A percentile compares a stretch with the other conserved stretches of the same genome.
phyloP scores from a whole-genome alignment of 2,329 filamentous ascomycete genomes.

The Scedosporium aurantiacum region DNA sequence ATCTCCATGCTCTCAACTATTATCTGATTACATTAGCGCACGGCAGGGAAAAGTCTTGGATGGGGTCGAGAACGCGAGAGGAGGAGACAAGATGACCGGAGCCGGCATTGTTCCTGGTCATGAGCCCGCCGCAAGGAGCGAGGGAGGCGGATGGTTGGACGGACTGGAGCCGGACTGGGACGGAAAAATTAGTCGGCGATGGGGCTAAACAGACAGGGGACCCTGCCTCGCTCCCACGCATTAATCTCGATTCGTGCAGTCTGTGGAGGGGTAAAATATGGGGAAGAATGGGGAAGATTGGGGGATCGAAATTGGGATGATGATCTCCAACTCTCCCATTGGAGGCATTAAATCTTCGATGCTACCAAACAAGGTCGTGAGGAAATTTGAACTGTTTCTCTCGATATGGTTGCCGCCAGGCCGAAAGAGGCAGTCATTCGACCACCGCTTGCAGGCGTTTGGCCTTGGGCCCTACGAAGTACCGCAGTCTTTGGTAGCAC shows the following conservation, averaged over 20 bases:
- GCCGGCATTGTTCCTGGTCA: background rate
- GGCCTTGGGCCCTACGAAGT: background rate
- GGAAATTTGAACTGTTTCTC: background rate
- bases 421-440: background rate
- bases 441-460: background rate
- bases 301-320: background rate
- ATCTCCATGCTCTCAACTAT: no score
- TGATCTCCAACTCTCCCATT: background rate
- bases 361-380: background rate
- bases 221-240: background rate
- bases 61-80: background rate
- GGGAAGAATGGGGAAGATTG: background rate
- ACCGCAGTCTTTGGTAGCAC: background rate
- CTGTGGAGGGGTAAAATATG: background rate
- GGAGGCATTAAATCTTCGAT: background rate
- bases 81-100: background rate
- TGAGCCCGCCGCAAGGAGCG: background rate
- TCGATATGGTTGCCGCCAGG: background rate
- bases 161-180: background rate
- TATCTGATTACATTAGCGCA: no score
- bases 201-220: background rate
- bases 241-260: background rate
- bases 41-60: background rate
- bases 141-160: background rate
- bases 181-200: background rate